Percentiles rank a stretch among this genome's conserved stretches.
Conservation (phyloP, 2,329 filamentous ascomycete genomes). For the Thermothelomyces thermophilus region DNA sequence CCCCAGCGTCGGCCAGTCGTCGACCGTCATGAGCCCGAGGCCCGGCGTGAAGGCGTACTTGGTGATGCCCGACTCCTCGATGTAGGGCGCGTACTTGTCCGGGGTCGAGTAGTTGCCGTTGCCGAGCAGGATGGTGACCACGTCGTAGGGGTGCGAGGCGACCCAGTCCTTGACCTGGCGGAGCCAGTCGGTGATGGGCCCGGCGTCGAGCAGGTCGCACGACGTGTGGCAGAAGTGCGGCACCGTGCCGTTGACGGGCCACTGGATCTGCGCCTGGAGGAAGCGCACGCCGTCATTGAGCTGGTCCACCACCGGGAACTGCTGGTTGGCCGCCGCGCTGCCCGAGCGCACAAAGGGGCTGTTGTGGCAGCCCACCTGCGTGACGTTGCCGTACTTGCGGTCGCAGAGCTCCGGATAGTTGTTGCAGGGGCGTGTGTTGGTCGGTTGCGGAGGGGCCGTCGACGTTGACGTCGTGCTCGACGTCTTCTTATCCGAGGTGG, state of each 20-base stretch:
- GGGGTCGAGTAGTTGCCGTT: slow-evolving; percentile 69
- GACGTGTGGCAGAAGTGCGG: slow-evolving; percentile 79
- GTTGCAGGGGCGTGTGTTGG: slow-evolving; percentile 76
- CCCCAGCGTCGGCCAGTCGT: slow-evolving; percentile 78
- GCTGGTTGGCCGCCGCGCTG: slow-evolving; percentile 72
- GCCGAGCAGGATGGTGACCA: slow-evolving; percentile 78
- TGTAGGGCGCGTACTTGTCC: slow-evolving; percentile 58
- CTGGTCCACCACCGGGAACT: slow-evolving; percentile 59
- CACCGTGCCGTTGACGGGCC: slow-evolving; percentile 40
- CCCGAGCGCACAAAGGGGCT: slow-evolving; percentile 66
- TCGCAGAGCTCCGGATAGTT: slow-evolving; percentile 69
- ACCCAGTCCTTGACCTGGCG: slow-evolving; percentile 66
- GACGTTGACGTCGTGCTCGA: slow-evolving; percentile 40
- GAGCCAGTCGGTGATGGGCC: slow-evolving; percentile 70
- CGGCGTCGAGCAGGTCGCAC: slow-evolving; percentile 75
- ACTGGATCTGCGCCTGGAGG: slow-evolving; percentile 58
- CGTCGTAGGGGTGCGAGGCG: slow-evolving; percentile 69
- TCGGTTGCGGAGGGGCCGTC: slow-evolving; percentile 40
- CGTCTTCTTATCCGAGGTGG: slow-evolving; percentile 41
- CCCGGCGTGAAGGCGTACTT: slow-evolving; percentile 69
- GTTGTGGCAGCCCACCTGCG: slow-evolving; percentile 72
- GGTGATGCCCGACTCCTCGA: slow-evolving; percentile 64
- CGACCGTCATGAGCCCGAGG: slow-evolving; percentile 60
- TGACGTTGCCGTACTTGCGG: slow-evolving; percentile 75
- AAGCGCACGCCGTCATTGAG: slow-evolving; percentile 70